Conservation (phyloP, 2,329 filamentous ascomycete species). For the Arachnopeziza araneosa region DNA sequence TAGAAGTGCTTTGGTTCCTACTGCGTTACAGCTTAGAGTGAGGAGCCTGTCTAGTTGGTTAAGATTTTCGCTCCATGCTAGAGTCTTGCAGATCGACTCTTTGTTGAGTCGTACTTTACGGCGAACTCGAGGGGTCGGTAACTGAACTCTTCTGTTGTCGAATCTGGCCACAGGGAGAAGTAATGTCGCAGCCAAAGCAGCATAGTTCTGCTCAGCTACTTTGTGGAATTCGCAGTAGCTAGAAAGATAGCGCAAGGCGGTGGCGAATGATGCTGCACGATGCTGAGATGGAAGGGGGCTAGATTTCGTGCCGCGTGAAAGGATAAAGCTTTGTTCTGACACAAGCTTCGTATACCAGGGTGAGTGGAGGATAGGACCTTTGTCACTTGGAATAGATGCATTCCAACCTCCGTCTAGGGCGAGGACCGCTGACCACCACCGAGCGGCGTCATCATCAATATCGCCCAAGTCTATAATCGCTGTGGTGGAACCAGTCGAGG, state of each 20-base stretch:
- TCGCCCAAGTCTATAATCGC: conserved; percentile 21
- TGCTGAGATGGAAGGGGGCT: neutral
- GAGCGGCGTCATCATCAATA: conserved; percentile 22
- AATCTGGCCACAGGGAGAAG: conserved; percentile 27
- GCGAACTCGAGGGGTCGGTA: conserved; percentile 14
- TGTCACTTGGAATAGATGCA: conserved; percentile 17
- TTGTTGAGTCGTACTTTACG: conserved; percentile 12
- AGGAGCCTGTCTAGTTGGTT: conserved; percentile 12
- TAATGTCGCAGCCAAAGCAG: conserved; percentile 27
- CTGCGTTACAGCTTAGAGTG: conserved; percentile 20
- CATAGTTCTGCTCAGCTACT: conserved; percentile 23
- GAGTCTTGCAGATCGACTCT: neutral
- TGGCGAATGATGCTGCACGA: conserved; percentile 15
- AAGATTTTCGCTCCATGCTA: conserved; percentile 9
- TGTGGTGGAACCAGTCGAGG: conserved; percentile 4
- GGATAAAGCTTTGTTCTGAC: conserved; percentile 16
- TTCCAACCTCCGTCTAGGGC: conserved; percentile 24
- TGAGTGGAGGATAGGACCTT: conserved; percentile 21
- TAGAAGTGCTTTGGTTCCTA: conserved; percentile 19
- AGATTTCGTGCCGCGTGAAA: conserved; percentile 13
- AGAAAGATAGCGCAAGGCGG: conserved; percentile 24
- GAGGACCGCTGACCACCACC: conserved; percentile 30
- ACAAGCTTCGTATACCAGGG: conserved; percentile 20
- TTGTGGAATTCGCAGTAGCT: conserved; percentile 26
- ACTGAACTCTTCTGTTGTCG: conserved; percentile 17